Conservation (phyloP, 805 yeast genomes). For the Suhomyces sp. region DNA sequence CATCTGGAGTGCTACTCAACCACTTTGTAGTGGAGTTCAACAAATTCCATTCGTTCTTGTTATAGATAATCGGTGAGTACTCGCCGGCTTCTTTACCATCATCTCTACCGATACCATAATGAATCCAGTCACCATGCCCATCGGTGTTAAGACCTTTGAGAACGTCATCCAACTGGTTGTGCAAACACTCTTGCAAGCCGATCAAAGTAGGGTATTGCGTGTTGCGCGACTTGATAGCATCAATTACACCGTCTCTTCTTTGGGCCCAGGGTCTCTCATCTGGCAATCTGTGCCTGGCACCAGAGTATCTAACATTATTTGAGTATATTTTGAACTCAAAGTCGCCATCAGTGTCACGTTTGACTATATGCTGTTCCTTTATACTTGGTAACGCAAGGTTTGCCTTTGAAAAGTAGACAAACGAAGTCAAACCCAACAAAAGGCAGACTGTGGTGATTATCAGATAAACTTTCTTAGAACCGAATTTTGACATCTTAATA, state of each 20-base stretch:
- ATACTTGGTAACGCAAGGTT: background rate
- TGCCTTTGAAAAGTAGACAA: background rate
- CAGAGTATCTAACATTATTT: slow-evolving; percentile 10
- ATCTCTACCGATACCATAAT: slow-evolving; percentile 48
- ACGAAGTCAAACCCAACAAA: background rate
- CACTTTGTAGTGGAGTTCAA: slow-evolving; percentile 45
- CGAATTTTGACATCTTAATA: background rate
- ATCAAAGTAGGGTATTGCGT: slow-evolving; percentile 11
- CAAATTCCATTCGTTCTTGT: slow-evolving; percentile 34
- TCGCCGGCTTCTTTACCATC: slow-evolving; percentile 53
- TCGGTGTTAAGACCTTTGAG: slow-evolving; percentile 32
- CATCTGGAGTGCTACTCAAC: slow-evolving; percentile 53
- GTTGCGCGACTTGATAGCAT: slow-evolving; percentile 8
- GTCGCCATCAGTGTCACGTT: background rate
- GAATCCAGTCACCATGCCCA: slow-evolving; percentile 28
- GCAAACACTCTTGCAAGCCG: slow-evolving; percentile 45
- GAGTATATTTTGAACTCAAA: slow-evolving; percentile 12
- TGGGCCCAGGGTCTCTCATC: slow-evolving; percentile 13
- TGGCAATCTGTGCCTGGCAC: slow-evolving; percentile 3
- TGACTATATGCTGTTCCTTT: background rate
- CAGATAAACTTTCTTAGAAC: background rate
- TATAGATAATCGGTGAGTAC: slow-evolving; percentile 47
- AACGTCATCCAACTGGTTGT: slow-evolving; percentile 39
- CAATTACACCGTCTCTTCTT: slow-evolving; percentile 13
- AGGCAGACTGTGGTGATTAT: background rate